Percentiles rank a stretch among this genome's conserved stretches.
These are phyloP conservation scores for Suzukiozyma palmioleophila DNA, from an alignment of 1,139 yeast species.

Conservation along the genomic window DNA sequence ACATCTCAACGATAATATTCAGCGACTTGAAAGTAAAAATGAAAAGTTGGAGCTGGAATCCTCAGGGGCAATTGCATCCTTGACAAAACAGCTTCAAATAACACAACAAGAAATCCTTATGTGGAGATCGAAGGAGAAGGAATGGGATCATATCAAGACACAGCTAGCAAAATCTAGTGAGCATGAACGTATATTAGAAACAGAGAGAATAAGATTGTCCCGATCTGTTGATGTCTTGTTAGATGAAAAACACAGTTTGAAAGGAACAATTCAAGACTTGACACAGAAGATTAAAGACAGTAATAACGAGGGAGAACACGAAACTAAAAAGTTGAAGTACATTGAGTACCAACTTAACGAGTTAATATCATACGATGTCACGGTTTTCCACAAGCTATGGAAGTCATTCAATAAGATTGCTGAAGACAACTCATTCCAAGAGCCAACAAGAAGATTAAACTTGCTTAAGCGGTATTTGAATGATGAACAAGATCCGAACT, in stretches of 20 bases:
- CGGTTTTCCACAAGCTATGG: conserved; percentile 39
- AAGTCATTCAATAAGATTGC: conserved; percentile 50
- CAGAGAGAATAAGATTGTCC: conserved; percentile 46
- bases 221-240: conserved; percentile 37
- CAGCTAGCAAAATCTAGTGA: conserved; percentile 43
- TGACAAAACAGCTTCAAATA: conserved; percentile 25
- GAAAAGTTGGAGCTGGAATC: conserved; percentile 22
- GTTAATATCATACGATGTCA: conserved; percentile 31
- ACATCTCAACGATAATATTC: conserved; percentile 12
- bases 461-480: conserved; percentile 3
- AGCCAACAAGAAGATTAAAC: conserved; percentile 44
- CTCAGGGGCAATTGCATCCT: conserved; percentile 21
- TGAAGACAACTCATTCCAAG: conserved; percentile 54
- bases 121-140: conserved; percentile 18
- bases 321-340: conserved; percentile 15
- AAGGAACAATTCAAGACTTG: conserved; percentile 27
- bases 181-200: conserved; percentile 43
- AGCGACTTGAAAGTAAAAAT: conserved; percentile 19
- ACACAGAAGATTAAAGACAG: conserved; percentile 25
- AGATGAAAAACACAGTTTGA: conserved; percentile 33
- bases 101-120: conserved; percentile 24
- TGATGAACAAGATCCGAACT: conserved; percentile 3
- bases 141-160: conserved; percentile 8
- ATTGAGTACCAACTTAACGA: conserved; percentile 38
- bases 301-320: conserved; percentile 12